phyloP scores from a whole-genome alignment of 1,284 basidiomycete genomes.

The Somion occarium region DNA sequence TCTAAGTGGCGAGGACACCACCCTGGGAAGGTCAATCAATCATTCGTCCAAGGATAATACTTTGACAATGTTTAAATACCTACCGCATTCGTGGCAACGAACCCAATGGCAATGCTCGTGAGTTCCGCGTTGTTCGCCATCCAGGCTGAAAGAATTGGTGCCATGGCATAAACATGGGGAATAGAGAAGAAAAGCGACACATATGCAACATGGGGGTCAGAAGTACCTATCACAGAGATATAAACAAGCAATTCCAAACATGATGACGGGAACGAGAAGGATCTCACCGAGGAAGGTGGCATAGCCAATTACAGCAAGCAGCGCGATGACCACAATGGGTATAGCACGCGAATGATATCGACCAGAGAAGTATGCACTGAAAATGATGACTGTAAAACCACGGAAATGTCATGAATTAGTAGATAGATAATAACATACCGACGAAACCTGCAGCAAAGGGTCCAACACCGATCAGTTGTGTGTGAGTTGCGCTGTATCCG shows the following conservation, averaged over 20 bases:
- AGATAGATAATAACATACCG: conserved; percentile 5
- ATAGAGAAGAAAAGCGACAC: conserved; percentile 57
- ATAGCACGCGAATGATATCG: conserved; percentile 4
- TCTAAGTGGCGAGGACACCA: neutral
- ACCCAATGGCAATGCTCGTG: conserved; percentile 48
- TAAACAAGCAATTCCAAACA: too few species aligned
- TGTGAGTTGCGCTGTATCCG: conserved; percentile 18
- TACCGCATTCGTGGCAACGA: neutral
- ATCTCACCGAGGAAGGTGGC: conserved; percentile 43
- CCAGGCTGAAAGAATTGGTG: conserved; percentile 57
- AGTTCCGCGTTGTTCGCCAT: conserved; percentile 65
- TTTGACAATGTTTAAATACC: neutral
- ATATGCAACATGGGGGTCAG: conserved; percentile 30
- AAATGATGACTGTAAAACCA: conserved; percentile 11
- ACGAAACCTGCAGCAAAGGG: conserved; percentile 17
- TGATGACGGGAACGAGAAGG: neutral
- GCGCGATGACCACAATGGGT: conserved; percentile 38
- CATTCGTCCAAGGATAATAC: neutral
- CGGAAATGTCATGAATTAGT: neutral
- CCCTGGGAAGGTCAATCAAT: neutral
- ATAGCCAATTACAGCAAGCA: conserved; percentile 51
- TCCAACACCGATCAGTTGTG: conserved; percentile 27
- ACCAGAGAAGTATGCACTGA: conserved; percentile 13
- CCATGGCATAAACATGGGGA: conserved; percentile 58
- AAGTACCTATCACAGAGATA: neutral